These are phyloP conservation scores for Glaciozyma antarctica DNA, from an alignment of 768 basidiomycete genomes.

Conservation along the genomic window DNA sequence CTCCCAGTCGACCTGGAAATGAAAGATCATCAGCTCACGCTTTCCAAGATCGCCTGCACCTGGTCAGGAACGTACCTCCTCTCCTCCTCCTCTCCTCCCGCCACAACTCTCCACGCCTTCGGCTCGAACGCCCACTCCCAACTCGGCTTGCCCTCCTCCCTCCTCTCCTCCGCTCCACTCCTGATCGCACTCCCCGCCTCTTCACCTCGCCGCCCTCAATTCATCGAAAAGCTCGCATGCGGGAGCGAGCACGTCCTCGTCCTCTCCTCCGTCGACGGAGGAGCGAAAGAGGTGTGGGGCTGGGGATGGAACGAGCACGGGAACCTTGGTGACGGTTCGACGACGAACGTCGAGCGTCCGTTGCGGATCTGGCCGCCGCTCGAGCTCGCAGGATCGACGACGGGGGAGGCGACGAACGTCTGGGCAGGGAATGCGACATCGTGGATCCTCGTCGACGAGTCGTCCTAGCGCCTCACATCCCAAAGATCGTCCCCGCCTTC, in stretches of 20 bases:
- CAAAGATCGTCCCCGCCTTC: not conserved
- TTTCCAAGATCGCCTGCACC: slow-evolving; percentile 15
- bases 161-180: not conserved
- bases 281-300: slow-evolving; percentile 52
- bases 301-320: slow-evolving; percentile 99
- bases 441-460: slow-evolving; percentile 42
- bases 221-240: slow-evolving; percentile 47
- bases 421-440: slow-evolving; percentile 53
- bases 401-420: slow-evolving; percentile 27
- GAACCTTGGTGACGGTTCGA: slow-evolving; percentile 54
- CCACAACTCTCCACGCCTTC: slow-evolving; percentile 52
- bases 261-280: not conserved
- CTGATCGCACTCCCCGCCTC: not conserved
- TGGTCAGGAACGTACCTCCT: slow-evolving; percentile 16
- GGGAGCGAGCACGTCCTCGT: slow-evolving; percentile 78
- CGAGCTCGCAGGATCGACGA: slow-evolving; percentile 16
- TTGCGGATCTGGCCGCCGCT: slow-evolving; percentile 50
- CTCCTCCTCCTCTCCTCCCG: not conserved
- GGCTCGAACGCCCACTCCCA: slow-evolving; percentile 69
- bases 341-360: slow-evolving; percentile 47
- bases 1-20: not conserved
- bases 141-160: slow-evolving; percentile 42
- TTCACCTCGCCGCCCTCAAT: no score
- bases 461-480: not conserved
- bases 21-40: slow-evolving; percentile 11